Evolutionary conservation across 225 moss, liverwort and hornwort genomes (phyloP).

Genomic region (Neckera pumila): DNA sequence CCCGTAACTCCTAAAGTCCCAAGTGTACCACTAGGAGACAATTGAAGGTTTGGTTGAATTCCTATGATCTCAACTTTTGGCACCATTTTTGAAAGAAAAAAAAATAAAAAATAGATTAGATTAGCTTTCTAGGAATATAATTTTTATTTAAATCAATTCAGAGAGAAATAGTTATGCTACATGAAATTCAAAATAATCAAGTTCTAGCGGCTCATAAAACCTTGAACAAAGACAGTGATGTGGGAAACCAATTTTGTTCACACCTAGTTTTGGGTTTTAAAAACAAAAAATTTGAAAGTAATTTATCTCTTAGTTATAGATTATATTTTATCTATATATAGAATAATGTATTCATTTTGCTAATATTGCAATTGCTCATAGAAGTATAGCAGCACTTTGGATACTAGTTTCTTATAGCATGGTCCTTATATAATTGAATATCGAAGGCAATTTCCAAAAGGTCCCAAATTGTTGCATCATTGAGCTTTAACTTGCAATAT

Average conservation of each 20-base stretch:
- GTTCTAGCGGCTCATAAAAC: rapidly evolving
- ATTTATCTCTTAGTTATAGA: neutral
- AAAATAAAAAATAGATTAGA: no score
- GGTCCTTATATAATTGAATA: neutral
- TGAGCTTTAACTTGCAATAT: no score
- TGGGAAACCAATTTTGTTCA: no score
- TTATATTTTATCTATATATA: neutral
- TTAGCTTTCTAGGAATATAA: no score
- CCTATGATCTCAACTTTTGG: neutral
- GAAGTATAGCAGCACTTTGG: no score
- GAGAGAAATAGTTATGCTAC: rapidly evolving
- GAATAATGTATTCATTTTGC: neutral
- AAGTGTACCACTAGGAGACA: rapidly evolving
- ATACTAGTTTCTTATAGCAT: rapidly evolving
- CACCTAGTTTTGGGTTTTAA: no score
- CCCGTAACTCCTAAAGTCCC: no score
- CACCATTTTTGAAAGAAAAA: no score
- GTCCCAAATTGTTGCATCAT: neutral
- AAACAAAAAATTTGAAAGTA: neutral
- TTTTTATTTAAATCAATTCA: neutral
- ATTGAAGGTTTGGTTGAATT: neutral
- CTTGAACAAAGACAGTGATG: no score
- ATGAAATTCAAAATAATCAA: neutral
- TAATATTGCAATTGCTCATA: neutral
- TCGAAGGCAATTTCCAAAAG: no score